Evolutionary conservation across 163 green algal genomes (phyloP), one percentile per base, ranked within the genome.

Genomic region (Volvox carteri): DNA sequence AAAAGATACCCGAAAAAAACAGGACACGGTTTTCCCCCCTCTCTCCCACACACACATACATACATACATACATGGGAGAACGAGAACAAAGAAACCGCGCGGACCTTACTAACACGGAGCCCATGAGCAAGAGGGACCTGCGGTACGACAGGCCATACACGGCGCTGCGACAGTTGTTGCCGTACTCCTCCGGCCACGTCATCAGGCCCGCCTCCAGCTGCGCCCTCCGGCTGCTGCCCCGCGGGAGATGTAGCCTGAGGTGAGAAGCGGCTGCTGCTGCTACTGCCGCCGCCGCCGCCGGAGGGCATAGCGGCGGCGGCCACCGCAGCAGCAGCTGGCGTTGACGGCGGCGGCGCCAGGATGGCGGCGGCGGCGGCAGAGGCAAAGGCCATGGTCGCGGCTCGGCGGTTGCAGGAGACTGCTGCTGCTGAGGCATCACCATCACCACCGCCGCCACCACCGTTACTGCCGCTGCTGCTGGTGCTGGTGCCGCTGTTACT

Each of bases 71-170:
- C n/a, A n/a, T n/a, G n/a, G n/a, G n/a, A n/a, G n/a, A n/a, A n/a
- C n/a, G n/a, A n/a, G n/a, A n/a, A n/a, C n/a, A n/a, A n/a, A n/a
- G n/a, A n/a, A n/a, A n/a, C n/a, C n/a, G n/a, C n/a, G n/a, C n/a
- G 2, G 3, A 85, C 77, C 77, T 85, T 85, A 54, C 77, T 85
- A 1, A 85, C 52, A 18, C 54, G 35, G 18, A 85, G 54, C 35
- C 52, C 77, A 39, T 14, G 52, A 8, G 77, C 77, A 19, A 85
- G 3, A 30, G 35, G 21, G 12, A 85, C 52, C 19, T 41, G 52
- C 21, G 77, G 52, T n/a, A 85, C 77, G 35, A 23, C 52, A 16
- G 30, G 30, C 75, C 75, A 84, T 4, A 33, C 35, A 46, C 48
- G 75, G n/a, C 48, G 75, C 30, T 67, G 39, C 70, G 21, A 41